Percentiles rank a stretch among this genome's conserved stretches.
phyloP scores from a whole-genome alignment of 1,139 yeast genomes.

The Yamadazyma atmosphaerica region DNA sequence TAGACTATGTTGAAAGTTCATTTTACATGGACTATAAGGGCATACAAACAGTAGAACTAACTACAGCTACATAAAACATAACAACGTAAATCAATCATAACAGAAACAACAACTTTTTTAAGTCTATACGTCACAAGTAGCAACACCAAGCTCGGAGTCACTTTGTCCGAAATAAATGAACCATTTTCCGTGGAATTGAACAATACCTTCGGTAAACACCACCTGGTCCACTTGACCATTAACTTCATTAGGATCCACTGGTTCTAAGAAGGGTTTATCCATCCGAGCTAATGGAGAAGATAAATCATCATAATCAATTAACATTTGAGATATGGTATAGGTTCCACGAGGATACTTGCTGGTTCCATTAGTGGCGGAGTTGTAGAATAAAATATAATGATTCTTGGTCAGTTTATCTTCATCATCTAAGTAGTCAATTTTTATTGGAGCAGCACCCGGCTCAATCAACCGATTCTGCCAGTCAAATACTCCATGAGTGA shows the following conservation, averaged over 20 bases:
- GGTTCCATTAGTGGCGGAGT: conserved; percentile 43
- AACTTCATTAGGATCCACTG: conserved; percentile 37
- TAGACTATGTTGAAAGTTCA: too few relatives aligned
- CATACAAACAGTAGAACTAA: not conserved
- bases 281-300: conserved; percentile 41
- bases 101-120: not conserved
- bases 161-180: conserved; percentile 47
- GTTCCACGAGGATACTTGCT: conserved; percentile 29
- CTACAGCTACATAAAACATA: not conserved
- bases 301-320: conserved; percentile 42
- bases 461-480: conserved; percentile 44
- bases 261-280: conserved; percentile 38
- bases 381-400: conserved; percentile 42
- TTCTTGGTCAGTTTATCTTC: conserved; percentile 27
- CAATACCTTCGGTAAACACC: conserved; percentile 47
- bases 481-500: conserved; percentile 29
- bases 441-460: conserved; percentile 47
- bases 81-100: not conserved
- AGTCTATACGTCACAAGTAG: conserved; percentile 29
- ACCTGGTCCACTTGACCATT: conserved; percentile 46
- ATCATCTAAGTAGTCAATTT: conserved; percentile 23
- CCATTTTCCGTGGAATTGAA: conserved; percentile 46
- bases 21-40: not conserved
- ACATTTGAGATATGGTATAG: conserved; percentile 43
- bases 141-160: conserved; percentile 46